Evolutionary conservation across 495 filamentous ascomycete species (phyloP).

Genomic region (Penicillium fimorum): DNA sequence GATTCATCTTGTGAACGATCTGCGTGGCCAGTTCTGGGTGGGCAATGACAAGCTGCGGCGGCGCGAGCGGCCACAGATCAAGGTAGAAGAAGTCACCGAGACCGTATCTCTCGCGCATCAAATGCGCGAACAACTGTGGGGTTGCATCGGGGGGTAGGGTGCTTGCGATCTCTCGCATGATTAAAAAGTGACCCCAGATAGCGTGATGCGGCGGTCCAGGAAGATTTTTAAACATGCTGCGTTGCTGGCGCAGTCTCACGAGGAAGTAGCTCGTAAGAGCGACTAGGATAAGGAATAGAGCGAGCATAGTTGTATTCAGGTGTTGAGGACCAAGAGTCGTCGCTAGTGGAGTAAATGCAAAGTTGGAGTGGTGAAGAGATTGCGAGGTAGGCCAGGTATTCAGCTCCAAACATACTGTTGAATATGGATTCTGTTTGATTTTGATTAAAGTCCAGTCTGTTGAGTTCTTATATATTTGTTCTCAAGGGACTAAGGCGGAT

Average conservation of each 20-base stretch:
- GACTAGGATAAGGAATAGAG: not conserved
- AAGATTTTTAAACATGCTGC: constrained; percentile 7
- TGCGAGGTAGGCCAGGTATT: constrained; percentile 1
- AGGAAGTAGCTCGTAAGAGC: constrained; percentile 6
- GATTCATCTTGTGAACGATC: constrained; percentile 11
- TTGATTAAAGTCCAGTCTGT: not conserved
- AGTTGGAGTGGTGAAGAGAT: constrained; percentile 6
- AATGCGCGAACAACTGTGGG: constrained; percentile 2
- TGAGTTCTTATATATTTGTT: not conserved
- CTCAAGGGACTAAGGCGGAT: not conserved
- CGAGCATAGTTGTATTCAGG: constrained; percentile 5
- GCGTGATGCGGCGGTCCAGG: constrained; percentile 11
- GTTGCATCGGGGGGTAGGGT: constrained; percentile 5
- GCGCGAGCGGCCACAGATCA: constrained; percentile 22
- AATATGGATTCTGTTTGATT: not conserved
- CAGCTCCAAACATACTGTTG: constrained; percentile 7
- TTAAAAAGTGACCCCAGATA: constrained; percentile 9
- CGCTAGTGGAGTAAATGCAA: constrained; percentile 6
- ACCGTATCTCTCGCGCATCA: constrained; percentile 15
- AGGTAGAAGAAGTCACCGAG: constrained; percentile 20
- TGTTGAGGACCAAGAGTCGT: not conserved
- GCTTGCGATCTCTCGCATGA: constrained; percentile 10
- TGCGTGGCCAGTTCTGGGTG: constrained; percentile 15
- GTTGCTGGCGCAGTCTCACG: constrained; percentile 4
- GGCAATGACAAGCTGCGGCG: constrained; percentile 15